These are phyloP conservation scores for Deinandra increscens DNA, from an alignment of 129 eudicot genomes.

Conservation along the genomic window DNA sequence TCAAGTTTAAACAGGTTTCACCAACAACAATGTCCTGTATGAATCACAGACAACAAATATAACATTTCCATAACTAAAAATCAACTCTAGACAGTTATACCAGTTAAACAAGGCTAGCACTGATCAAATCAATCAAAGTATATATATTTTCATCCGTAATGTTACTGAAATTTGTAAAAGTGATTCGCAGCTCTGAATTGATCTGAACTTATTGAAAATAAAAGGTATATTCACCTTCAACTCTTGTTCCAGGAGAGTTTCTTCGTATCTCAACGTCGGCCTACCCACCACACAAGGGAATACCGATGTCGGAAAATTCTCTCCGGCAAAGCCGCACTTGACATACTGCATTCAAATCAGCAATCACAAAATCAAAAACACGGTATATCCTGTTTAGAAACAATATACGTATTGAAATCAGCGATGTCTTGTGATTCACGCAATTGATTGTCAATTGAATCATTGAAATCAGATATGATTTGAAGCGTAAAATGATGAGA, in stretches of 20 bases:
- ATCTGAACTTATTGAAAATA: neutral
- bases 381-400: neutral
- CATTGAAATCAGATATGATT: neutral
- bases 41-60: conserved; percentile 10
- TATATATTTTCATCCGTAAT: neutral
- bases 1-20: conserved; percentile 71
- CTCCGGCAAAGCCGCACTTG: conserved; percentile 97
- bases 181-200: conserved; percentile 3
- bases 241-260: conserved; percentile 92
- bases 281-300: conserved; percentile 95
- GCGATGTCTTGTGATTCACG: neutral
- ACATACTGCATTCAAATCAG: conserved; percentile 33
- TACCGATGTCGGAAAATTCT: conserved; percentile 96
- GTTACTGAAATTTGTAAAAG: neutral
- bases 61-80: conserved; percentile 1
- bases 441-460: neutral
- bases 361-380: conserved; percentile 14
- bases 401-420: neutral
- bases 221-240: conserved; percentile 50
- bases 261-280: conserved; percentile 96
- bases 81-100: neutral
- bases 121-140: conserved; percentile 3
- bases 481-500: neutral
- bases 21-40: conserved; percentile 82
- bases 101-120: conserved; percentile 4